These are phyloP conservation scores for Citrullus mucosospermus DNA, from an alignment of 306 rosid species.

Conservation along the genomic window DNA sequence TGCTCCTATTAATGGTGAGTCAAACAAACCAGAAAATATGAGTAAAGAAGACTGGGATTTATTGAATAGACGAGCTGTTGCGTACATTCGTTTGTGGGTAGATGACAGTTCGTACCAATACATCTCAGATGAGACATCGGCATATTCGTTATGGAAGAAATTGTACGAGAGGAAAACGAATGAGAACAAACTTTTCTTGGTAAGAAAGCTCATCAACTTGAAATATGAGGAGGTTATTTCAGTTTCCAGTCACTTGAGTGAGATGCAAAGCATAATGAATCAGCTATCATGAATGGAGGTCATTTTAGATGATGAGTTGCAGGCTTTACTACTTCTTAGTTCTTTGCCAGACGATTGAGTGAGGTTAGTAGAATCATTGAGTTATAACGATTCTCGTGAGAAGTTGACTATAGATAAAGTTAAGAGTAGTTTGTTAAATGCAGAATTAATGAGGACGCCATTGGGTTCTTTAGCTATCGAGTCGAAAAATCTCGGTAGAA, in stretches of 20 bases:
- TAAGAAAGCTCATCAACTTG: not conserved
- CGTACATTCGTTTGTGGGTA: too few species aligned
- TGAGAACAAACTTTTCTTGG: not conserved
- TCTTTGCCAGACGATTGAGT: not conserved
- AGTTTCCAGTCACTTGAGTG: not conserved
- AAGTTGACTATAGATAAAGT: not conserved
- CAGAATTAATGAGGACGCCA: not conserved
- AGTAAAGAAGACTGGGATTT: too few species aligned
- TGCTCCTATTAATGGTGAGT: too few species aligned
- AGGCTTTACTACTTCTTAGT: not conserved
- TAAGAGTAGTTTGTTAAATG: not conserved
- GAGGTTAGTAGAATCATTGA: not conserved
- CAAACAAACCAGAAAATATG: too few species aligned
- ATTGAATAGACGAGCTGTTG: too few species aligned
- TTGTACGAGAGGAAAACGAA: not conserved
- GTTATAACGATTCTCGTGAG: not conserved
- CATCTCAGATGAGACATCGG: not conserved
- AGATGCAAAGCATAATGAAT: not conserved
- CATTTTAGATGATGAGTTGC: not conserved
- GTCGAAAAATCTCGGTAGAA: not conserved
- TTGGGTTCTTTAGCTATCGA: not conserved
- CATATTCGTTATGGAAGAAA: not conserved
- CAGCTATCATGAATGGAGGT: not conserved
- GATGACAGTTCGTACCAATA: not conserved
- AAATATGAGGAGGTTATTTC: not conserved